Evolutionary conservation across 2,329 filamentous ascomycete species (phyloP).

Genomic region (Geosmithia flava): DNA sequence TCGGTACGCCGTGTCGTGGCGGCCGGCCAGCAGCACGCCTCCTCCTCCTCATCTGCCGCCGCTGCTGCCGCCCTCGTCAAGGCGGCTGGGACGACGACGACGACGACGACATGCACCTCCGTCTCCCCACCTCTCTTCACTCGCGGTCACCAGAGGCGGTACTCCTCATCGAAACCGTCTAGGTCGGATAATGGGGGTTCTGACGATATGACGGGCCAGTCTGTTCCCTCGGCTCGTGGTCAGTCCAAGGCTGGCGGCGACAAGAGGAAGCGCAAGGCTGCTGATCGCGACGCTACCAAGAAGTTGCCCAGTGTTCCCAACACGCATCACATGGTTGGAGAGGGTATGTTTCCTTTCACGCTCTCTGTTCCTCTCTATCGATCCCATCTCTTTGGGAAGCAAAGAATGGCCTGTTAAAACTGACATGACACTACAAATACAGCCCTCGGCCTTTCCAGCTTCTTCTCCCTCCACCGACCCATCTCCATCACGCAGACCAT

Average conservation of each 20-base stretch:
- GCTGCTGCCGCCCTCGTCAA: slow-evolving; percentile 12
- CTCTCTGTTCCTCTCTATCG: too few species aligned
- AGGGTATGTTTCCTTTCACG: slow-evolving; percentile 33
- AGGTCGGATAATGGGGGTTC: slow-evolving; percentile 41
- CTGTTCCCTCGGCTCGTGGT: slow-evolving; percentile 28
- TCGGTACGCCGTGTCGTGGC: slow-evolving; percentile 43
- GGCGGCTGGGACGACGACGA: slow-evolving; percentile 15
- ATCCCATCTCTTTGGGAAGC: background rate
- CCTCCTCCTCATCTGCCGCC: slow-evolving; percentile 29
- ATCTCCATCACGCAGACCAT: slow-evolving; percentile 80
- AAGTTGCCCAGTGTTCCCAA: slow-evolving; percentile 63
- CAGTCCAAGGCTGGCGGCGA: slow-evolving; percentile 29
- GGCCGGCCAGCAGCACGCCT: slow-evolving; percentile 26
- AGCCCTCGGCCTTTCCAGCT: slow-evolving; percentile 83
- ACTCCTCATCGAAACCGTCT: slow-evolving; percentile 51
- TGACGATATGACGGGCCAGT: slow-evolving; percentile 33
- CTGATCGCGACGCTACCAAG: slow-evolving; percentile 28
- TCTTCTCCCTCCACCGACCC: slow-evolving; percentile 92
- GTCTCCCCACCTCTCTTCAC: slow-evolving; percentile 13
- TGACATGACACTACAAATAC: background rate
- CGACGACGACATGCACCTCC: background rate
- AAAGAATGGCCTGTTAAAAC: background rate
- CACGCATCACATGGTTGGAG: slow-evolving; percentile 58
- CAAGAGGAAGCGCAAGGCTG: slow-evolving; percentile 44
- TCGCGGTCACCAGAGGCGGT: slow-evolving; percentile 37